These are phyloP conservation scores for Smithsoniella earleae DNA, from an alignment of 163 green algal species.

Conservation along the genomic window DNA sequence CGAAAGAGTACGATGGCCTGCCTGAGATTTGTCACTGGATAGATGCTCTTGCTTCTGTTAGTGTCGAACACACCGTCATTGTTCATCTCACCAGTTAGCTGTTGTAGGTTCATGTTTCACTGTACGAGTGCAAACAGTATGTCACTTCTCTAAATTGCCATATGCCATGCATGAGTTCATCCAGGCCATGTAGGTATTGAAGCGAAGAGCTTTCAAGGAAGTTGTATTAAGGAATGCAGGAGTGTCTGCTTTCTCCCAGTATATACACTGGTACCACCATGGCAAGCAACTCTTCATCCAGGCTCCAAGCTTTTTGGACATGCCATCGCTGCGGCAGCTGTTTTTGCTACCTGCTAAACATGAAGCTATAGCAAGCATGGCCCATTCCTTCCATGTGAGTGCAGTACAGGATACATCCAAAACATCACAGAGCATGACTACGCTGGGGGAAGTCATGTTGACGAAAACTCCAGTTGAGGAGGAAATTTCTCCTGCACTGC, in stretches of 20 bases:
- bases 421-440: neutral
- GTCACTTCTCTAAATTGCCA: too few species aligned
- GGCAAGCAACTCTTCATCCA: neutral
- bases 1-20: too few species aligned
- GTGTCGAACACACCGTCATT: too few species aligned
- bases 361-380: slow-evolving; percentile 26
- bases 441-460: neutral
- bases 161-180: too few species aligned
- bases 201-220: neutral
- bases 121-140: too few species aligned
- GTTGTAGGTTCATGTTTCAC: too few species aligned
- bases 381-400: slow-evolving; percentile 8
- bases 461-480: neutral
- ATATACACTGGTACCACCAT: slow-evolving; percentile 10
- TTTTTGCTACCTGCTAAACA: neutral
- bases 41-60: too few species aligned
- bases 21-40: too few species aligned
- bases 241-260: neutral
- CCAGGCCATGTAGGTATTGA: slow-evolving; percentile 8
- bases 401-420: neutral
- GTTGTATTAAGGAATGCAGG: neutral
- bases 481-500: neutral
- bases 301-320: neutral
- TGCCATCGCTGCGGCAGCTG: neutral
- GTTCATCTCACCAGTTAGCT: too few species aligned